These are phyloP conservation scores for Dissophora globulifera DNA, from an alignment of 192 early-diverging fungal species.

Conservation along the genomic window DNA sequence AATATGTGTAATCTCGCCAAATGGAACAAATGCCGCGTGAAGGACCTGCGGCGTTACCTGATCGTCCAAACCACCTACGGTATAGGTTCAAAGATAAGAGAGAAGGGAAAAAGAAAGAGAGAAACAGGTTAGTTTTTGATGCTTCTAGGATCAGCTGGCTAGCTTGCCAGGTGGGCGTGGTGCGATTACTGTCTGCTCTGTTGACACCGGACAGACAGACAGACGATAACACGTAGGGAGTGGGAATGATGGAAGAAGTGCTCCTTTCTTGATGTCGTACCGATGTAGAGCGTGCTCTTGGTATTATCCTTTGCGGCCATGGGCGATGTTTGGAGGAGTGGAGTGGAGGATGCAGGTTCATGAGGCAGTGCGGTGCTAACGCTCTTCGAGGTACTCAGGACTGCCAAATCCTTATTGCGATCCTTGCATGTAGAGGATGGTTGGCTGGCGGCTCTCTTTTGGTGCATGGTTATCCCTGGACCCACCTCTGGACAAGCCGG, in stretches of 20 bases:
- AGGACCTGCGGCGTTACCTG: constrained; percentile 83
- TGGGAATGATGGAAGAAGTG: background rate
- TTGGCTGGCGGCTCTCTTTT: no score
- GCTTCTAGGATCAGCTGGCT: background rate
- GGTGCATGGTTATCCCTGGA: no score
- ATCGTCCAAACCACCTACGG: constrained; percentile 80
- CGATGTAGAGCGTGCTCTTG: constrained; percentile 46
- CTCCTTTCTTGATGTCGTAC: constrained; percentile 2
- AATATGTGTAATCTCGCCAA: constrained; percentile 93
- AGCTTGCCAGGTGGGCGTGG: no score
- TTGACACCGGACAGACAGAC: no score
- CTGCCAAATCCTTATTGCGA: no score
- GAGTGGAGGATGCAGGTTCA: no score
- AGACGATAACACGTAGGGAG: background rate
- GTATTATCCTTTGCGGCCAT: constrained; percentile 39
- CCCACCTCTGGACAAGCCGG: no score
- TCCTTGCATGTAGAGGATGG: background rate
- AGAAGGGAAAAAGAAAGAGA: background rate
- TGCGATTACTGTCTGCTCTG: background rate
- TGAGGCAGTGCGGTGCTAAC: no score
- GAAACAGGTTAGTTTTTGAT: no score
- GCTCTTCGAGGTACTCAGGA: background rate
- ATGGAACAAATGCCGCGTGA: constrained; percentile 92
- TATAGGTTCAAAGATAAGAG: no score
- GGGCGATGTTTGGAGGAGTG: no score